These are phyloP conservation scores for Psilocybe cubensis DNA, from an alignment of 768 basidiomycete species.

Conservation along the genomic window DNA sequence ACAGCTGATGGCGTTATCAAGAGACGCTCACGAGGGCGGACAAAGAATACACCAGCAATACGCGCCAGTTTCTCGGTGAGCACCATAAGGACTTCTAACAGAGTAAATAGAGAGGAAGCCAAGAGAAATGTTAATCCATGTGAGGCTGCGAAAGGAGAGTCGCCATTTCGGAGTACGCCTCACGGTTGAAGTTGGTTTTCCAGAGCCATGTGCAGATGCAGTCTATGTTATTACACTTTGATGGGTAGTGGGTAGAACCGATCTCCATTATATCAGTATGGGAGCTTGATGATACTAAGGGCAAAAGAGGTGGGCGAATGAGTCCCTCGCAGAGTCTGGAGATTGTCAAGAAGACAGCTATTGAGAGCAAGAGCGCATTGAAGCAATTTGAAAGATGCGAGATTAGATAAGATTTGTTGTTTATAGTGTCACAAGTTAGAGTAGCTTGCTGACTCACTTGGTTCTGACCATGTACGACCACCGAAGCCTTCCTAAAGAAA, in stretches of 20 bases:
- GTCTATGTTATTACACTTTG: not conserved
- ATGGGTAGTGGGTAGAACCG: not conserved
- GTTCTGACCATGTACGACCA: conserved; percentile 21
- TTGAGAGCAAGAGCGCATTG: not conserved
- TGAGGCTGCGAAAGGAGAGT: not conserved
- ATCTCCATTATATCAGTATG: not conserved
- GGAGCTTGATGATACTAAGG: not conserved
- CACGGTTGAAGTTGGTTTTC: not conserved
- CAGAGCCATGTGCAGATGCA: not conserved
- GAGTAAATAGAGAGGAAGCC: not conserved
- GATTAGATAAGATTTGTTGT: conserved; percentile 3
- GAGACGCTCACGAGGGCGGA: conserved; percentile 4
- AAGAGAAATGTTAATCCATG: not conserved
- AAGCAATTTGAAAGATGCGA: not conserved
- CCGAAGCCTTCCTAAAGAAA: conserved; percentile 47
- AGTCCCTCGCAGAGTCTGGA: not conserved
- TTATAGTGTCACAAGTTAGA: not conserved
- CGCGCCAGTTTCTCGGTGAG: not conserved
- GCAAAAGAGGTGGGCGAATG: not conserved
- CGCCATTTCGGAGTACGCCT: not conserved
- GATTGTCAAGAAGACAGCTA: not conserved
- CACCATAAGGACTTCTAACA: not conserved
- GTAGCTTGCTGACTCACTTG: not conserved
- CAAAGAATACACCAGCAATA: not conserved
- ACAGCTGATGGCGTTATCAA: conserved; percentile 7